phyloP scores from a whole-genome alignment of 768 basidiomycete species.

The Lyophyllum decastes region DNA sequence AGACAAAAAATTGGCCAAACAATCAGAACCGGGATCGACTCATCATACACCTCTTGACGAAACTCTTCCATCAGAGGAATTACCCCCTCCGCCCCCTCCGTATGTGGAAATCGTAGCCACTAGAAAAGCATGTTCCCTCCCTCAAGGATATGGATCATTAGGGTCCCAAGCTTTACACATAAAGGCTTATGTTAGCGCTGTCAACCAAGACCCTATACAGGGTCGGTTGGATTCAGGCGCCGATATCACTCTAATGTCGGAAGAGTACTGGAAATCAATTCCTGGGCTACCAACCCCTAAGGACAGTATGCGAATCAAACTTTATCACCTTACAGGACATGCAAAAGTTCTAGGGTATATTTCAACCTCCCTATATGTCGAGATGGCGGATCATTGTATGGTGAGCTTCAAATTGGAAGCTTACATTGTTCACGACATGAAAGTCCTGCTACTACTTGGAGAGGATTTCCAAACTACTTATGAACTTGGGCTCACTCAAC shows the following conservation, averaged over 20 bases:
- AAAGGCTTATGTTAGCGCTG: not conserved
- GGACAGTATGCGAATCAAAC: not conserved
- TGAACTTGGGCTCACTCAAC: not conserved
- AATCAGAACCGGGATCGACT: not conserved
- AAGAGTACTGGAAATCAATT: not conserved
- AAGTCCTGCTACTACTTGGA: slow-evolving; percentile 29
- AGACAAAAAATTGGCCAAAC: not conserved
- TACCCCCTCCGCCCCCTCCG: not conserved
- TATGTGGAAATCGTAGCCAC: not conserved
- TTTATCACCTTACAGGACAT: not conserved
- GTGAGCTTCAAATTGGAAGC: slow-evolving; percentile 28
- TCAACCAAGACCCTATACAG: not conserved
- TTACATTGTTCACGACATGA: slow-evolving; percentile 30
- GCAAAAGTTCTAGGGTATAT: not conserved
- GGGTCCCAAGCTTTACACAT: not conserved
- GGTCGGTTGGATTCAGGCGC: not conserved
- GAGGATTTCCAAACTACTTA: slow-evolving; percentile 35
- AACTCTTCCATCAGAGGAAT: not conserved
- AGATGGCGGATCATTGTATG: not conserved
- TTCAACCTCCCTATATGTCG: not conserved
- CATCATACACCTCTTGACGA: not conserved
- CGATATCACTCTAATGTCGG: not conserved
- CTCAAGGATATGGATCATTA: not conserved
- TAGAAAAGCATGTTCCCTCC: not conserved
- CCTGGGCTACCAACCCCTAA: not conserved